phyloP scores from a whole-genome alignment of 139 green algal species.

The Coccomyxa sp. region DNA sequence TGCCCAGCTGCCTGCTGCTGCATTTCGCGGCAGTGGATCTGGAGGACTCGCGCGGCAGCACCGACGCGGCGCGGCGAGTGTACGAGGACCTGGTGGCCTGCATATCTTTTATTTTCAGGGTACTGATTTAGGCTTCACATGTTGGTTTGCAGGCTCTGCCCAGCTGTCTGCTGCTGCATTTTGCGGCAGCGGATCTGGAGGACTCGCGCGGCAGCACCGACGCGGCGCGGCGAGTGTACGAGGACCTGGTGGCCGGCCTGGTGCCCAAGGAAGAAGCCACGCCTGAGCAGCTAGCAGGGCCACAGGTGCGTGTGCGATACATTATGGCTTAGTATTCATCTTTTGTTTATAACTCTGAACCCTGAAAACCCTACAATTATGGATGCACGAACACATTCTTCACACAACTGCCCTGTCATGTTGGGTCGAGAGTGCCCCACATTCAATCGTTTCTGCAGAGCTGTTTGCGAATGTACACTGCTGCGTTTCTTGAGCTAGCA shows the following conservation, averaged over 20 bases:
- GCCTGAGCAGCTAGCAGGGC: not conserved
- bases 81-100: conserved; percentile 44
- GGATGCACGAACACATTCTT: too few species aligned
- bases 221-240: conserved; percentile 55
- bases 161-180: conserved; percentile 64
- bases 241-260: conserved; percentile 31
- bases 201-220: conserved; percentile 48
- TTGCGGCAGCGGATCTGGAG: conserved; percentile 71
- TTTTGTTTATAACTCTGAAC: too few species aligned
- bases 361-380: too few species aligned
- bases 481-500: too few species aligned
- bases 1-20: conserved; percentile 66
- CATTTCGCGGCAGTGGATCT: conserved; percentile 75
- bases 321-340: not conserved
- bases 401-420: too few species aligned
- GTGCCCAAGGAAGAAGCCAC: conserved; percentile 4
- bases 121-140: too few species aligned
- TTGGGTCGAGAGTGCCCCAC: too few species aligned
- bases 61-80: conserved; percentile 49
- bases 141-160: conserved; percentile 56
- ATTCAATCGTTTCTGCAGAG: too few species aligned
- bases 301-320: not conserved
- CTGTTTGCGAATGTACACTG: too few species aligned
- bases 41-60: conserved; percentile 50
- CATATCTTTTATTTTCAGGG: too few species aligned